phyloP scores from a whole-genome alignment of 2,329 filamentous ascomycete species.

The Colletotrichum karsti region DNA sequence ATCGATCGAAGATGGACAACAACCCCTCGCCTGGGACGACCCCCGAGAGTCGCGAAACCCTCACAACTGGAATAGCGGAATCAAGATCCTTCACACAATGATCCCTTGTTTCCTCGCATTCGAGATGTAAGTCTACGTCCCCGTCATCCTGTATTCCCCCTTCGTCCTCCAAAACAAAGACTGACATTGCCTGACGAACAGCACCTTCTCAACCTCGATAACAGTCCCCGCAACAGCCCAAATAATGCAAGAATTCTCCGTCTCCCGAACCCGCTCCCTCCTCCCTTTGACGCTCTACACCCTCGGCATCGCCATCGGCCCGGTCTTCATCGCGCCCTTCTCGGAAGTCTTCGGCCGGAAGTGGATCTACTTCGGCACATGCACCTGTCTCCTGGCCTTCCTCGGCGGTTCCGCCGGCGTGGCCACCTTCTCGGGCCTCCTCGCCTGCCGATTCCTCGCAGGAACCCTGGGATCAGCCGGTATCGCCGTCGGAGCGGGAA shows the following conservation, averaged over 20 bases:
- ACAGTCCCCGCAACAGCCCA: slow-evolving; percentile 18
- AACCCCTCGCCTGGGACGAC: slow-evolving; percentile 11
- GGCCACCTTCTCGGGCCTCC: slow-evolving; percentile 72
- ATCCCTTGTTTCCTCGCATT: slow-evolving; percentile 29
- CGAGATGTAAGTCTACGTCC: slow-evolving; percentile 19
- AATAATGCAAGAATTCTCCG: slow-evolving; percentile 24
- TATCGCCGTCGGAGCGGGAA: slow-evolving; percentile 79
- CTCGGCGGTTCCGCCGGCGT: slow-evolving; percentile 70
- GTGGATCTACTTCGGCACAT: slow-evolving; percentile 75
- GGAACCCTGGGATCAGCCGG: slow-evolving; percentile 78
- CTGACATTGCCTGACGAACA: background rate
- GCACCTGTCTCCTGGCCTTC: slow-evolving; percentile 72
- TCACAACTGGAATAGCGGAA: slow-evolving; percentile 20
- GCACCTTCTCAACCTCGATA: slow-evolving; percentile 27
- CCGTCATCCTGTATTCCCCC: too few relatives aligned
- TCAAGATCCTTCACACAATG: slow-evolving; percentile 20
- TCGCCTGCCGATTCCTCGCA: slow-evolving; percentile 73
- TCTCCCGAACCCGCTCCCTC: slow-evolving; percentile 22
- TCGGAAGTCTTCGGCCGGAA: slow-evolving; percentile 73
- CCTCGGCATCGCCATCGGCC: slow-evolving; percentile 78
- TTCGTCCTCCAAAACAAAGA: background rate
- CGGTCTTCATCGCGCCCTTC: slow-evolving; percentile 81
- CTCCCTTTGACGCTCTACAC: slow-evolving; percentile 71
- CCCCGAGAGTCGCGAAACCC: slow-evolving; percentile 28
- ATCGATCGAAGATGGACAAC: background rate